phyloP scores from a whole-genome alignment of 495 filamentous ascomycete species.

The Xylaria grammica region DNA sequence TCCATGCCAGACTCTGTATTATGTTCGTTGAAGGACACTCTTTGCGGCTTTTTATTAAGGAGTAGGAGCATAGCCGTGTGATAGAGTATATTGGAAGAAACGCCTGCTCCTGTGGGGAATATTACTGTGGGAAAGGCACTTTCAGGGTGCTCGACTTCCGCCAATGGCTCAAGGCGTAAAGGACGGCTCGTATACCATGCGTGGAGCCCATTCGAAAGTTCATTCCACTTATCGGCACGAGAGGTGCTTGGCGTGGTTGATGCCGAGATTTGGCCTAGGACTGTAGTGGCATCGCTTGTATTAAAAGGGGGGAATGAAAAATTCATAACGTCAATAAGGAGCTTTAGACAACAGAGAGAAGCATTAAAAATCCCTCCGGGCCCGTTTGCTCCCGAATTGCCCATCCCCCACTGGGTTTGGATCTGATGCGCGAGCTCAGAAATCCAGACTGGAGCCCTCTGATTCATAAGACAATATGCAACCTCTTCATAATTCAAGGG shows the following conservation, averaged over 20 bases:
- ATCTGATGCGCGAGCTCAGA: slow-evolving; percentile 19
- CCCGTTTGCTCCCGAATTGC: not conserved
- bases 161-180: slow-evolving; percentile 13
- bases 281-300: not conserved
- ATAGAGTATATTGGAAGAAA: slow-evolving; percentile 49
- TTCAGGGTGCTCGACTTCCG: slow-evolving; percentile 17
- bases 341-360: slow-evolving; percentile 16
- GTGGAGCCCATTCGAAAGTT: slow-evolving; percentile 6
- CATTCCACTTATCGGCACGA: slow-evolving; percentile 4
- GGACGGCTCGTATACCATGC: slow-evolving; percentile 22
- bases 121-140: slow-evolving; percentile 44
- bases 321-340: slow-evolving; percentile 22
- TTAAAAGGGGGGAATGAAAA: slow-evolving; percentile 7
- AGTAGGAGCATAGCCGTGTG: slow-evolving; percentile 50
- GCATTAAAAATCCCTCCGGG: slow-evolving; percentile 13
- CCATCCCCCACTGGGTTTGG: not conserved
- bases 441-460: slow-evolving; percentile 10
- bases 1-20: not conserved
- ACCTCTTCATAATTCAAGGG: slow-evolving; percentile 14
- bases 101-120: slow-evolving; percentile 46
- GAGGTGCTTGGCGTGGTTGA: not conserved
- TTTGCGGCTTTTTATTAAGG: slow-evolving; percentile 42
- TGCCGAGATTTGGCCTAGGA: not conserved
- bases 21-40: slow-evolving; percentile 9
- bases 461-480: slow-evolving; percentile 26